Conservation (phyloP, 106 monocot genomes). For the Acorus gramineus region DNA sequence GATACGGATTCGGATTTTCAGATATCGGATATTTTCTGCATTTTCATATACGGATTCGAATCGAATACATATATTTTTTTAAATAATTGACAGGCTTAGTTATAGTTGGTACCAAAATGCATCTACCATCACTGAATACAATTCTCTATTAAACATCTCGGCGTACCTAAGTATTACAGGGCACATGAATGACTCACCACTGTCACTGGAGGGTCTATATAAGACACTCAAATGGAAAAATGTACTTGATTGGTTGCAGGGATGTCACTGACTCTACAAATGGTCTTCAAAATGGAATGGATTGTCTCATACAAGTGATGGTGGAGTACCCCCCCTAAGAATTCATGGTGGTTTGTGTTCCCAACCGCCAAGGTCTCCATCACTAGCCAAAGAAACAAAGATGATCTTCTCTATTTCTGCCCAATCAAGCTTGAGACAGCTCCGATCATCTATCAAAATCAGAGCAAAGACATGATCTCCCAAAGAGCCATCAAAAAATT, state of each 20-base stretch:
- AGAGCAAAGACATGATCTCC: conserved; percentile 52
- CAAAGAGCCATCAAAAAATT: conserved; percentile 40
- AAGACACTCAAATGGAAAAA: conserved; percentile 48
- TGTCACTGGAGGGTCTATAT: conserved; percentile 56
- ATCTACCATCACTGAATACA: conserved; percentile 14
- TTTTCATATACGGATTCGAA: no score
- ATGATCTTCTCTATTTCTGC: conserved; percentile 49
- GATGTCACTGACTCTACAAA: neutral
- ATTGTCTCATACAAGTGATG: conserved; percentile 57
- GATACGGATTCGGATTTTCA: no score
- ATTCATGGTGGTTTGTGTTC: conserved; percentile 47
- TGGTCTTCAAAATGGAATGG: conserved; percentile 2
- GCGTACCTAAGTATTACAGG: conserved; percentile 35
- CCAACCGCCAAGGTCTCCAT: conserved; percentile 43
- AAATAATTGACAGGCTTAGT: no score
- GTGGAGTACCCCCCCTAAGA: conserved; percentile 68
- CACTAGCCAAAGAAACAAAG: conserved; percentile 35
- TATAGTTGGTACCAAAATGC: neutral
- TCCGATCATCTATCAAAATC: conserved; percentile 40
- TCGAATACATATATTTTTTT: no score
- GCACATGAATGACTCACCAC: conserved; percentile 24
- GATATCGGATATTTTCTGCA: no score
- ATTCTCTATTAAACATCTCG: conserved; percentile 47
- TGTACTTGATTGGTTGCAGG: conserved; percentile 58
- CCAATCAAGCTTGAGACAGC: conserved; percentile 42